These are phyloP conservation scores for Albifimbria verrucaria DNA, from an alignment of 2,329 filamentous ascomycete species.

Conservation along the genomic window DNA sequence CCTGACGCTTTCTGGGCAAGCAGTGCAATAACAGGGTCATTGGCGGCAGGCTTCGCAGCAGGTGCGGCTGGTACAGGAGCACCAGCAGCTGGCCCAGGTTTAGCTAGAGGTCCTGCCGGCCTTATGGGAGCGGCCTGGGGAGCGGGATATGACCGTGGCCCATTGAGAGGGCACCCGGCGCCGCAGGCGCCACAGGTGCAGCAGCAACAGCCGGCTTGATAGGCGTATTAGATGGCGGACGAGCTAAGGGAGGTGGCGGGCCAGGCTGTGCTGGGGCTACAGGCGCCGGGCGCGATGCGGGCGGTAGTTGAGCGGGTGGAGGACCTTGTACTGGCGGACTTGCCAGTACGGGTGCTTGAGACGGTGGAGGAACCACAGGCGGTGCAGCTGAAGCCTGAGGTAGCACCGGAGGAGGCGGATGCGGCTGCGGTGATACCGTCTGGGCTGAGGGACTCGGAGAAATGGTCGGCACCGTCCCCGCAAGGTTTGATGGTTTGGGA, in stretches of 20 bases:
- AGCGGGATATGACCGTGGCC: not conserved
- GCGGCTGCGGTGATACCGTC: slow-evolving; percentile 11
- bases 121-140: too few relatives aligned
- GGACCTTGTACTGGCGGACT: slow-evolving; percentile 15
- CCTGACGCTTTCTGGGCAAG: slow-evolving; percentile 72
- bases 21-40: slow-evolving; percentile 77
- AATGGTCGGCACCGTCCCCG: not conserved
- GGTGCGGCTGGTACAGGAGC: slow-evolving; percentile 12
- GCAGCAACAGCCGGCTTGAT: slow-evolving; percentile 13
- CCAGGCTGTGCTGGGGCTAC: slow-evolving; percentile 15
- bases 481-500: not conserved
- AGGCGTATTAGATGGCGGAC: slow-evolving; percentile 17
- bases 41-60: slow-evolving; percentile 24
- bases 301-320: slow-evolving; percentile 7
- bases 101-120: too few relatives aligned
- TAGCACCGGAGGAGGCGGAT: slow-evolving; percentile 8
- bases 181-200: slow-evolving; percentile 17
- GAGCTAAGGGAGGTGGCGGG: slow-evolving; percentile 15
- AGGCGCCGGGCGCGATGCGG: slow-evolving; percentile 6
- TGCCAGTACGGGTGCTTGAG: slow-evolving; percentile 8
- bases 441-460: slow-evolving; percentile 11
- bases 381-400: not conserved
- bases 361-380: not conserved
- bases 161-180: slow-evolving; percentile 18
- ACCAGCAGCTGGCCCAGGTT: slow-evolving; percentile 7